Base-by-base conservation (phyloP, 495 filamentous ascomycete species). In the Achaetomiella virescens region DNA sequence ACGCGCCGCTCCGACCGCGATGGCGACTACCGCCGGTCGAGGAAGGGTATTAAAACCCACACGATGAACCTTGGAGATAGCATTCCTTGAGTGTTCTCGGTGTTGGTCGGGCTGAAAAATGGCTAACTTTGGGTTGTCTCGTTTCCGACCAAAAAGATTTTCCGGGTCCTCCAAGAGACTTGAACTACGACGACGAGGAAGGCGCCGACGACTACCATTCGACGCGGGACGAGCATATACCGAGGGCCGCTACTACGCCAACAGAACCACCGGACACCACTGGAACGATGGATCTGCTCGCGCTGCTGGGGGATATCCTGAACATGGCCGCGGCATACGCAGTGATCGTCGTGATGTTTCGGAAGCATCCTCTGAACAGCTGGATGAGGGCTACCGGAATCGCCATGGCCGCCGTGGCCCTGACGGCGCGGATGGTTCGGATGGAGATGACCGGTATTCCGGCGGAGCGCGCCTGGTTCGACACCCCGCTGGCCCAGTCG, bases 31-130 rank as follows among this genome's bases (percentile, higher is more conserved):
- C 61, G 60, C 48, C 66, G 71, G 61, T 71, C 73, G 70, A 71
- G 70, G 71, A 73, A 77, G 66, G 75, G 75, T 78, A 57, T 41
- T 52, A n/a, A 76, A 74, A 71, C 54, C 67, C 54, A 56, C 54
- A 54, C 59, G 54, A 61, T 53, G 47, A 52, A 51, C 54, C 54
- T 58, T 35, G 18, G 35, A 42, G n/a, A 49, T 49, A 21, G 41
- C 62, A 24, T 48, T 33, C 21, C 33, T 31, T 61, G 61, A 41
- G 52, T 49, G 36, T 35, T 54, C 18, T 50, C 41, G 41, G 46
- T 48, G 49, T 27, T 25, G 24, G 27, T 53, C 9, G 46, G 60
- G 56, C 49, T 55, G 52, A 50, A 38, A 51, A 57, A 40, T 70
- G 57, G 67, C 68, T 70, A 69, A 70, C 68, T 52, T 60, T 45